Percentiles rank a stretch among this genome's conserved stretches.
phyloP scores from a whole-genome alignment of 2,329 filamentous ascomycete genomes.

The Nothophoma quercina region DNA sequence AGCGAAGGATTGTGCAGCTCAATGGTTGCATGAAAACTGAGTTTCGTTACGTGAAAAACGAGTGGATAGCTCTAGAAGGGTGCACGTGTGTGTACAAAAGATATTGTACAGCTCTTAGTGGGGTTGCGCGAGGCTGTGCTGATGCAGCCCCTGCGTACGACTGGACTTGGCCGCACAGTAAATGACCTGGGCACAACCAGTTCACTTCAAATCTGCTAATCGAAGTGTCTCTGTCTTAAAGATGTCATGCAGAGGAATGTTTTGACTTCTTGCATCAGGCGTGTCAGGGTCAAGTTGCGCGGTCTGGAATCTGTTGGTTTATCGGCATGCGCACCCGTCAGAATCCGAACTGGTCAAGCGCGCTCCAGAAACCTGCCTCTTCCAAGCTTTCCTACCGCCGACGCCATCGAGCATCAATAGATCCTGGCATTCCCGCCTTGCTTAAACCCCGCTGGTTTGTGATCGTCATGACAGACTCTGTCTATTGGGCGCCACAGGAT shows the following conservation, averaged over 20 bases:
- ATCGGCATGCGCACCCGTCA: slow-evolving; percentile 3
- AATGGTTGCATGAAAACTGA: not conserved
- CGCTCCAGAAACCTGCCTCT: slow-evolving; percentile 20
- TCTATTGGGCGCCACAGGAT: slow-evolving; percentile 33
- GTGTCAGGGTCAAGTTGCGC: not conserved
- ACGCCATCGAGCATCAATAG: slow-evolving; percentile 31
- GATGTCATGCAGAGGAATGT: slow-evolving; percentile 1
- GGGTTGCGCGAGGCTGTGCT: not conserved
- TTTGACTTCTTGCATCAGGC: too few species aligned
- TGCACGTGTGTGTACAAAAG: not conserved
- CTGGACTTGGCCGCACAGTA: too few species aligned
- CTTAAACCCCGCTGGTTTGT: slow-evolving; percentile 17
- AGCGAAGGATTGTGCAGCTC: too few species aligned
- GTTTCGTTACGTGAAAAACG: not conserved
- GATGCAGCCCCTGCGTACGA: too few species aligned
- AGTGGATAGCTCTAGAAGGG: not conserved
- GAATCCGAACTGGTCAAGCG: slow-evolving; percentile 4
- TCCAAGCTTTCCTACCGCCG: slow-evolving; percentile 20
- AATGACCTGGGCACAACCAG: too few species aligned
- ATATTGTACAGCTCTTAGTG: not conserved
- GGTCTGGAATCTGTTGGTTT: not conserved
- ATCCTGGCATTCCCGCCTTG: slow-evolving; percentile 31
- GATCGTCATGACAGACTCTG: slow-evolving; percentile 18
- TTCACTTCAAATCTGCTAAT: too few species aligned
- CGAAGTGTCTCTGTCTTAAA: too few species aligned